phyloP scores from a whole-genome alignment of 495 filamentous ascomycete species.

The Viridothelium virens region DNA sequence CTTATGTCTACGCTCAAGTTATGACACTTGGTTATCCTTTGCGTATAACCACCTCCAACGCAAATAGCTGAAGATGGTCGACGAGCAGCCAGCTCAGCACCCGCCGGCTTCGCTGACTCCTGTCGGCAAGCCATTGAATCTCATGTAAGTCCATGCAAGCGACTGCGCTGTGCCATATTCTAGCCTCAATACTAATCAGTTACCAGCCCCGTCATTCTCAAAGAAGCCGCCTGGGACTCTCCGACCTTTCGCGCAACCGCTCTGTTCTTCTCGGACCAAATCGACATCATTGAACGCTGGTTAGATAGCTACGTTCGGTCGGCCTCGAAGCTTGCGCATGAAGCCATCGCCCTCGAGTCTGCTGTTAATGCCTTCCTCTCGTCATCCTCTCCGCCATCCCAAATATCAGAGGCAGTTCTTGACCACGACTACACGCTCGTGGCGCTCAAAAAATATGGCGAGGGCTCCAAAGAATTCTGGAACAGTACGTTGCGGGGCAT shows the following conservation, averaged over 20 bases:
- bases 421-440: constrained; percentile 93
- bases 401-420: constrained; percentile 68
- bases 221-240: constrained; percentile 92
- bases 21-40: background rate
- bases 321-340: constrained; percentile 66
- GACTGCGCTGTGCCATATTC: background rate
- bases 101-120: constrained; percentile 41
- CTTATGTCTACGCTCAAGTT: background rate
- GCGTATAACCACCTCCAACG: background rate
- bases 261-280: constrained; percentile 82
- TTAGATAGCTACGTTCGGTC: constrained; percentile 77
- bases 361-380: constrained; percentile 64
- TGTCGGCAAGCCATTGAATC: constrained; percentile 48
- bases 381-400: constrained; percentile 60
- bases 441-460: constrained; percentile 74
- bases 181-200: constrained; percentile 19
- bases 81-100: constrained; percentile 22
- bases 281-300: constrained; percentile 89
- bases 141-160: constrained; percentile 41
- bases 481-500: constrained; percentile 58
- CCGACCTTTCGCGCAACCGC: constrained; percentile 89
- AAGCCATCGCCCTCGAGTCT: constrained; percentile 61
- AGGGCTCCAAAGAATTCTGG: constrained; percentile 83
- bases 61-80: constrained; percentile 9
- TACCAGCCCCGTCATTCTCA: constrained; percentile 72